Evolutionary conservation across 805 yeast genomes (phyloP).

Genomic region (Kodamaea sagamina): DNA sequence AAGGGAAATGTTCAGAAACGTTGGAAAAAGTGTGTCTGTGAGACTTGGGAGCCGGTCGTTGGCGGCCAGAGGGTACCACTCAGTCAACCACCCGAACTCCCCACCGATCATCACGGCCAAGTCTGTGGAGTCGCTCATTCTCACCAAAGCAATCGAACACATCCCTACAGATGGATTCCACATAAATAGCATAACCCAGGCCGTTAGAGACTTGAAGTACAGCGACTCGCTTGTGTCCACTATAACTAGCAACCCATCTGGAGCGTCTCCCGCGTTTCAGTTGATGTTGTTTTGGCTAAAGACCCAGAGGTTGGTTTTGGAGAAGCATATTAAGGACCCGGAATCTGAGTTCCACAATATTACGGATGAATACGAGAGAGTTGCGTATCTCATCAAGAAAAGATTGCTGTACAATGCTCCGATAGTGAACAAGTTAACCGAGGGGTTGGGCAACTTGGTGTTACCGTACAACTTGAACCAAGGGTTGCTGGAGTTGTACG

Average conservation of each 20-base stretch:
- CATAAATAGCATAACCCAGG: constrained; percentile 47
- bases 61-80: constrained; percentile 30
- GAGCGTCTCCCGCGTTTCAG: constrained; percentile 55
- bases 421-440: constrained; percentile 42
- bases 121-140: constrained; percentile 44
- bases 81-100: constrained; percentile 37
- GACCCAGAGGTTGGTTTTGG: constrained; percentile 40
- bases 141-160: constrained; percentile 35
- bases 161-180: constrained; percentile 59
- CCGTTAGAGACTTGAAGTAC: constrained; percentile 50
- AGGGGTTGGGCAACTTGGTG: constrained; percentile 61
- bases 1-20: not conserved
- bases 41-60: not conserved
- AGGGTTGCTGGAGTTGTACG: constrained; percentile 68
- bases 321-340: constrained; percentile 25
- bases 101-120: constrained; percentile 32
- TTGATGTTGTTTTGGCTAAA: constrained; percentile 56
- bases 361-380: constrained; percentile 41
- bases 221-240: constrained; percentile 52
- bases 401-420: constrained; percentile 57
- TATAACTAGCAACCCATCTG: constrained; percentile 38
- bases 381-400: constrained; percentile 46
- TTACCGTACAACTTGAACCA: constrained; percentile 60
- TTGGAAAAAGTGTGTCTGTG: not conserved
- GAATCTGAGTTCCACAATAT: constrained; percentile 30